These are phyloP conservation scores for Hypoxylon sp. DNA, from an alignment of 2,329 filamentous ascomycete species.

Conservation along the genomic window DNA sequence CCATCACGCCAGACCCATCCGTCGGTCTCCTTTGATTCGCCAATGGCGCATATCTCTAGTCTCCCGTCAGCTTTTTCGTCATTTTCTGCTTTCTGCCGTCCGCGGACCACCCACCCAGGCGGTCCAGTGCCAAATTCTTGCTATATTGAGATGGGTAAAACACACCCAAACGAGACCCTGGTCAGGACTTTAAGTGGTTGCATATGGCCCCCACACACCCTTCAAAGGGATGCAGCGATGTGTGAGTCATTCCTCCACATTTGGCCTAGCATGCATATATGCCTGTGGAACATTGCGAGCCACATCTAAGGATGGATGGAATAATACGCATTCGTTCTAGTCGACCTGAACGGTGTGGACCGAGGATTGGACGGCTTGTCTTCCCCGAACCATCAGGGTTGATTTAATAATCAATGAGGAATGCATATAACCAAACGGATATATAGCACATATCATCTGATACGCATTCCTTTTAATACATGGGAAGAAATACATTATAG, in stretches of 20 bases:
- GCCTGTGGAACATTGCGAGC: constrained; percentile 16
- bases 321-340: background rate
- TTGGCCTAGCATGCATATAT: constrained; percentile 17
- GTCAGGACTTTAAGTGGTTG: constrained; percentile 41
- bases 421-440: background rate
- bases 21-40: constrained; percentile 32
- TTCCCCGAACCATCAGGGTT: constrained; percentile 14
- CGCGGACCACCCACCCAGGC: constrained; percentile 22
- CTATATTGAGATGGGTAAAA: constrained; percentile 12
- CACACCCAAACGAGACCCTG: constrained; percentile 20
- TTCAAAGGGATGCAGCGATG: constrained; percentile 23
- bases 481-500: background rate
- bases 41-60: constrained; percentile 34
- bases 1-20: background rate
- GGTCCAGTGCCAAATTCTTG: constrained; percentile 12
- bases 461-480: background rate
- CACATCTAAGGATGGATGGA: constrained; percentile 30
- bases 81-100: constrained; percentile 1
- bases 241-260: constrained; percentile 40
- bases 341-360: constrained; percentile 3
- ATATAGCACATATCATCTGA: background rate
- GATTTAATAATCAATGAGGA: background rate
- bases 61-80: constrained; percentile 6
- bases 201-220: constrained; percentile 34
- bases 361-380: constrained; percentile 9